These are phyloP conservation scores for Russula griseocarnosa DNA, from an alignment of 768 basidiomycete genomes.

Conservation along the genomic window DNA sequence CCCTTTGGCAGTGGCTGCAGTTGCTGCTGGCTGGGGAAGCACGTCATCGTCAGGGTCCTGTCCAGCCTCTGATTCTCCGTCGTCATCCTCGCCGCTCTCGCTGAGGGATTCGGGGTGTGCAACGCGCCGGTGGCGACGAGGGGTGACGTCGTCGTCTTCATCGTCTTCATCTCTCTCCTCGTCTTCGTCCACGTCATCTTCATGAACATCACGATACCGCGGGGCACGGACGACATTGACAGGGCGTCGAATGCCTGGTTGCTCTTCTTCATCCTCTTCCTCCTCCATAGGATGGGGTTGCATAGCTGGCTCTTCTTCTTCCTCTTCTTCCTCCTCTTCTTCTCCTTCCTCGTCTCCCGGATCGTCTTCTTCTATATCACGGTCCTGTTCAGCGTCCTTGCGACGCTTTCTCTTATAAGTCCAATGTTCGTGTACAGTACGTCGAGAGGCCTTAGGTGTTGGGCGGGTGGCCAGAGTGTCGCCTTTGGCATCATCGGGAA, in stretches of 20 bases:
- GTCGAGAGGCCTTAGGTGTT: conserved; percentile 50
- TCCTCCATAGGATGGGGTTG: conserved; percentile 40
- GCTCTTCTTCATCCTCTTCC: conserved; percentile 42
- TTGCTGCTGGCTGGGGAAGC: conserved; percentile 31
- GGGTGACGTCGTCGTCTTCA: conserved; percentile 25
- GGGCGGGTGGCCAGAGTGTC: conserved; percentile 24
- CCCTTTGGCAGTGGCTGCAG: conserved; percentile 26
- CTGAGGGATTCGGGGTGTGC: conserved; percentile 21
- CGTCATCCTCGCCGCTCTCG: conserved; percentile 27
- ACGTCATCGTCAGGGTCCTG: conserved; percentile 40
- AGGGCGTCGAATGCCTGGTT: conserved; percentile 24
- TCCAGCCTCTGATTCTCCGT: conserved; percentile 28
- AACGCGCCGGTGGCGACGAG: conserved; percentile 23
- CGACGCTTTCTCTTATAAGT: conserved; percentile 41
- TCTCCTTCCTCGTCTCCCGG: conserved; percentile 45
- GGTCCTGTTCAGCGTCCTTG: conserved; percentile 36
- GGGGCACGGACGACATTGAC: conserved; percentile 28
- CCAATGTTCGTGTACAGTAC: conserved; percentile 75
- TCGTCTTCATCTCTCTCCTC: conserved; percentile 12
- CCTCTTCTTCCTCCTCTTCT: conserved; percentile 45
- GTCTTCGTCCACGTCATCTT: conserved; percentile 30
- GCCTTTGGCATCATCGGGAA: conserved; percentile 29
- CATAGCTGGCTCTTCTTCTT: conserved; percentile 41
- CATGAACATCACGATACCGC: conserved; percentile 20
- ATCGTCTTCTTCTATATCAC: conserved; percentile 34